Conservation (phyloP, 306 rosid genomes). For the Ziziphus jujuba region DNA sequence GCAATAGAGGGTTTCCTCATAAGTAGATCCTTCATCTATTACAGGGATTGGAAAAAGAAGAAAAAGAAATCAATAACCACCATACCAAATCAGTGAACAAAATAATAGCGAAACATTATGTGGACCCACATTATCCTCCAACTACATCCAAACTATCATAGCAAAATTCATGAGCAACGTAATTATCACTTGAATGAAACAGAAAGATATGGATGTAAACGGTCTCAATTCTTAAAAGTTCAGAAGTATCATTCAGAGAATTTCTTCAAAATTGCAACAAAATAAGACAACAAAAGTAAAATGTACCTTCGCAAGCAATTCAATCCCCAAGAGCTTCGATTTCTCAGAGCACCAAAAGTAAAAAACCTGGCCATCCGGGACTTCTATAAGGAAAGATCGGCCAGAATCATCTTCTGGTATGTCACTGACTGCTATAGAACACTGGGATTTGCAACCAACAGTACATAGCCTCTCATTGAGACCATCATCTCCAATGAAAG, state of each 20-base stretch:
- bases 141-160: too few species aligned
- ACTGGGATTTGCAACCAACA: slow-evolving; percentile 44
- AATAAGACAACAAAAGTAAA: too few species aligned
- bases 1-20: slow-evolving; percentile 79
- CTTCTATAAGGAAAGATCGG: slow-evolving; percentile 63
- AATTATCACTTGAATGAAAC: too few species aligned
- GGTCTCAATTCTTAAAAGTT: too few species aligned
- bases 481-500: slow-evolving; percentile 85
- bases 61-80: slow-evolving; percentile 7
- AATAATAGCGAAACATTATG: neutral
- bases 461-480: slow-evolving; percentile 58
- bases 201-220: too few species aligned
- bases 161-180: too few species aligned
- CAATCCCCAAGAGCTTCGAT: slow-evolving; percentile 84
- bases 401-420: slow-evolving; percentile 72
- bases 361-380: slow-evolving; percentile 42
- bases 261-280: too few species aligned
- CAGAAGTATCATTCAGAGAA: too few species aligned
- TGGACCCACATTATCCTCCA: neutral
- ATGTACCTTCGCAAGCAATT: slow-evolving; percentile 74
- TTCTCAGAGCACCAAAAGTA: slow-evolving; percentile 95
- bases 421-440: slow-evolving; percentile 58
- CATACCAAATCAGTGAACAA: neutral
- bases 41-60: neutral
- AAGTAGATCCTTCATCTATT: slow-evolving; percentile 83